Percentiles rank a stretch among this genome's conserved stretches.
Evolutionary conservation across 2,329 filamentous ascomycete species (phyloP).

Genomic region (Fonsecaea multimorphosa): DNA sequence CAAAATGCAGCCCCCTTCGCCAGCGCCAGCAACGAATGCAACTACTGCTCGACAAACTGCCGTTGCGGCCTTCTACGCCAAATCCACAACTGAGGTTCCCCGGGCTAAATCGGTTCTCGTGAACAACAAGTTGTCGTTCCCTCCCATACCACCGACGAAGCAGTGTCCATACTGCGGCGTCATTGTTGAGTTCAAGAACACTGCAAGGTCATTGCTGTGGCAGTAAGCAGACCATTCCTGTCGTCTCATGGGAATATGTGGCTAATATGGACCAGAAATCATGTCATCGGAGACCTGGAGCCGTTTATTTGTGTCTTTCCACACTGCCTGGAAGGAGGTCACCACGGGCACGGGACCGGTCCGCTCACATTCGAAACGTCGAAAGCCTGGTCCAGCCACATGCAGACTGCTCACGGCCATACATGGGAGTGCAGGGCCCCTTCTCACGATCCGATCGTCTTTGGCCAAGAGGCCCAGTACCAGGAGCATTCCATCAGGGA

Average conservation of each 20-base stretch:
- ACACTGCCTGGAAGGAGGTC: conserved; percentile 12
- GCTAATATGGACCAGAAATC: conserved; percentile 13
- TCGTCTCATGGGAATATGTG: conserved; percentile 5
- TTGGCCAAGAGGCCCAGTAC: conserved; percentile 12
- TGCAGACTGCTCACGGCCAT: conserved; percentile 14
- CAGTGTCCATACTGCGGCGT: conserved; percentile 20
- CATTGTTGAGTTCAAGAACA: conserved; percentile 23
- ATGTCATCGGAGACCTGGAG: conserved; percentile 11
- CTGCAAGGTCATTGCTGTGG: conserved; percentile 19
- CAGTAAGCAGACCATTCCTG: conserved; percentile 10
- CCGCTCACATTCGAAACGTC: conserved; percentile 14
- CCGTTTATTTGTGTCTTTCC: conserved; percentile 14
- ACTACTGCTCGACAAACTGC: background rate
- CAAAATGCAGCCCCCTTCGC: background rate
- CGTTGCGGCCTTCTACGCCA: conserved; percentile 14
- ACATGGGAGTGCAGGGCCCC: conserved; percentile 12
- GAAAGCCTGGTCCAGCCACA: conserved; percentile 13
- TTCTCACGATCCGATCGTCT: conserved; percentile 14
- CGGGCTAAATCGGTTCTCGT: conserved; percentile 16
- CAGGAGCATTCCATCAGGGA: conserved; percentile 10
- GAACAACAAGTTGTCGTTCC: conserved; percentile 23
- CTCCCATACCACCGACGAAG: conserved; percentile 14
- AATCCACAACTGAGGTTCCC: conserved; percentile 18
- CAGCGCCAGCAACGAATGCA: background rate
- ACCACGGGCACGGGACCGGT: conserved; percentile 10